Evolutionary conservation across 352 stramenopile species (phyloP), one percentile per base, ranked within the genome.

Genomic region (Phytophthora pluvialis): DNA sequence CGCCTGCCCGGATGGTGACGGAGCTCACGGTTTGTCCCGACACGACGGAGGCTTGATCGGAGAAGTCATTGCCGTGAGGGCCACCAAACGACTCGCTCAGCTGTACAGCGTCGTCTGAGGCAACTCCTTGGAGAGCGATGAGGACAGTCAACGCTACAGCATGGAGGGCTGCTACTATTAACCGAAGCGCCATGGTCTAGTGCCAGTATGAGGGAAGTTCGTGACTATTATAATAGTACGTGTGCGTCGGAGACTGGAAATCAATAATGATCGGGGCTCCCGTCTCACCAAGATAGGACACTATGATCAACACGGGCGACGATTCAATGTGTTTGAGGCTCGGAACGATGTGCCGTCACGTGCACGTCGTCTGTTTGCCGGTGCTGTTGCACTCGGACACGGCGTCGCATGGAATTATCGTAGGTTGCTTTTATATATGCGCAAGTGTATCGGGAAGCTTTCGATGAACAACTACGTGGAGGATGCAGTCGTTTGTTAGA

Each of bases 1-100:
- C 56, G 2, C 56, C 63, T 29, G 63, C 46, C 26, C 56, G 56
- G n/a, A 66, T 33, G 11, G 63, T 71, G 3, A 71, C 29, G 0
- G 63, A 71, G 16, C 31, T 49, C 10, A 66, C 48, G 5, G 42
- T 61, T 57, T 71, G 63, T 4, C 55, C 63, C 8, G 42, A 51
- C 29, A 26, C 38, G 3, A 60, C 55, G 13, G 56, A 56, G n/a
- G 55, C n/a, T 60, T 70, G 42, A 32, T 70, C 62, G 1, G 54
- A 66, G 13, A 67, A 71, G 8, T 44, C 40, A 2, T 42, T 58
- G n/a, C 63, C 48, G 36, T 71, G 63, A 29, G 63, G 63, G 3
- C 63, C 63, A 15, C 55, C 63, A 15, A 55, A 15, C 21, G 21
- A 21, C 21, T 21, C 21, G 21, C 21, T 21, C 21, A 21, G 21